Evolutionary conservation across 768 basidiomycete genomes (phyloP), one percentile per base, ranked within the genome.

Genomic region (Serendipita sp.): DNA sequence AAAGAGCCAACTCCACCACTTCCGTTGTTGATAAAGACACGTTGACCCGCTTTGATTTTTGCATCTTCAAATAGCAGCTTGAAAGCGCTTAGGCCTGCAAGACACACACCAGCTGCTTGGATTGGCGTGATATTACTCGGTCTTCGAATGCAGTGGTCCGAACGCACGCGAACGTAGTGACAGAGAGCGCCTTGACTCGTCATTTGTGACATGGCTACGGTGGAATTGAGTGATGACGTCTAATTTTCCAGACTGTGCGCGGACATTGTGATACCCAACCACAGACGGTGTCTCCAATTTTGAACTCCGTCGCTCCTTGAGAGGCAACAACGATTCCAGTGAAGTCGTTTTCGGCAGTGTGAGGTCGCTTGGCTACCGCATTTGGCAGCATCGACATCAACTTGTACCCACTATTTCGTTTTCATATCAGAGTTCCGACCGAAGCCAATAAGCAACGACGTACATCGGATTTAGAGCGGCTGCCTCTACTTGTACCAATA

Each of bases 381-480:
- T 75, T 77, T 9, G 83, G 83, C 14, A 79, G 14, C 1, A 72
- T 1, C 17, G 68, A 68, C 79, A 85, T 80, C 1, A 81, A 0
- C 68, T 86, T 87, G 70, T 78, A 83, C 0, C 80, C 83, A 38
- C 85, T 86, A 65, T 34, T 62, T 20, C 42, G 9, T 13, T 33
- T 5, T 1, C 20, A 22, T n/a, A 17, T n/a, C 33, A 22, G n/a
- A 33, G 45, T 56, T 4, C 30, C n/a, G 2, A 1, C 16, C 7
- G 34, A 17, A 11, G 28, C 26, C 11, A 41, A 22, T 26, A 30
- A n/a, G 11, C 41, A 7, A 17, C 45, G 3, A 41, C 66, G 64
- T 70, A 85, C 82, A 82, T 76, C 1, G 86, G 86, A 67, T 90
- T 90, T 43, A 89, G 73, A 0, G 84, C 83, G 0, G 77, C 79